Evolutionary conservation across 257 asterid genomes (phyloP), one percentile per base, ranked within the genome.

Genomic region (Anisodus tanguticus): DNA sequence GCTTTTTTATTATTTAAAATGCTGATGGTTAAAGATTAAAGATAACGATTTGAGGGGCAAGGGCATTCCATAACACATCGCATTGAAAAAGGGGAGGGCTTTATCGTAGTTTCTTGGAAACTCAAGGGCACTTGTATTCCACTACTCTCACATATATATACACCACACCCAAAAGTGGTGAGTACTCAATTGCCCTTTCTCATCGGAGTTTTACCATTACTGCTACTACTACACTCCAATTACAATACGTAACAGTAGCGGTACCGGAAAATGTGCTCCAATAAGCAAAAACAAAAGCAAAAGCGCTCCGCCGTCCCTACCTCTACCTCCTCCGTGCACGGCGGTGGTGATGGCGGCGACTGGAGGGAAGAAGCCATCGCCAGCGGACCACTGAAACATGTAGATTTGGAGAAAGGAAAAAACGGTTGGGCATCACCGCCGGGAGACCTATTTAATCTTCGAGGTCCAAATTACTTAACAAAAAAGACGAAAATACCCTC

Each of bases 371-470:
- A 91, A 85, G 88, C 94, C 9, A 90, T 94, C 69, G 63, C 15
- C 90, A 92, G 93, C 63, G 99, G 99, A 85, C 93, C 99, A n/a
- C 84, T 94, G 22, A 91, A 89, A 84, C 95, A 88, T 87, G 98
- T 94, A 31, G 97, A 94, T 86, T 92, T 91, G 79, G 86, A 86
- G n/a, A 88, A 85, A 10, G 99, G 98, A 57, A 82, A 93, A 85
- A 95, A 94, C 89, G 99, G 99, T 39, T 95, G 99, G 99, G 97
- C 98, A 10, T 93, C 99, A 31, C 98, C 98, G 2, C 98, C 97
- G 0, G 98, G 99, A 1, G 95, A 94, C 12, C 62, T 91, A 0
- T 94, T 95, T 90, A 80, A 84, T 41, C 90, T 95, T 70, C 98
- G 99, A 0, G 96, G 95, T 17, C 94, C 92, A 8, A 89, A 93